phyloP scores from a whole-genome alignment of 306 rosid species.

The Quercus robur region DNA sequence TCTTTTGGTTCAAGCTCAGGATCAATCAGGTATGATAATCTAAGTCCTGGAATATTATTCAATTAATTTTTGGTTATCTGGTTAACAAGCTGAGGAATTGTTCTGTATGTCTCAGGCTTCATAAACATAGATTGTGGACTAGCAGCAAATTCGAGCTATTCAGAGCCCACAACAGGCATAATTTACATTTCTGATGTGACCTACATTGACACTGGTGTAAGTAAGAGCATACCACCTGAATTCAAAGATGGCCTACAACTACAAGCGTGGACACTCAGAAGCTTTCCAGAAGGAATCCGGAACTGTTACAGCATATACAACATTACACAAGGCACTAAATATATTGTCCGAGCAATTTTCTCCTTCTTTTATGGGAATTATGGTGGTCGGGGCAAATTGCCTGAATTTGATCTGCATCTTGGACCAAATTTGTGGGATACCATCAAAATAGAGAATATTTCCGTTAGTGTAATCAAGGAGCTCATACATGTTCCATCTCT shows the following conservation, averaged over 20 bases:
- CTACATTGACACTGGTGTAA: slow-evolving; percentile 17
- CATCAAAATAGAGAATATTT: background rate
- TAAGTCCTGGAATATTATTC: background rate
- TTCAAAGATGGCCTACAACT: background rate
- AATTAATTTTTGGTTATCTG: background rate
- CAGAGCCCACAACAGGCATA: slow-evolving; percentile 15
- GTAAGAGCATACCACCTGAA: background rate
- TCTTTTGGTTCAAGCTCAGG: background rate
- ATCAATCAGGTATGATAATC: background rate
- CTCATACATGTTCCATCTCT: slow-evolving; percentile 31
- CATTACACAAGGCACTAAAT: slow-evolving; percentile 18
- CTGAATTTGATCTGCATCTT: slow-evolving; percentile 31
- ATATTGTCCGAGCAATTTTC: slow-evolving; percentile 25
- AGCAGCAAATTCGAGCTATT: background rate
- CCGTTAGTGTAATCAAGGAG: slow-evolving; percentile 7
- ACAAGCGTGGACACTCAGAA: slow-evolving; percentile 18
- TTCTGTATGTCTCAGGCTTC: background rate
- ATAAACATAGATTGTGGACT: slow-evolving; percentile 27
- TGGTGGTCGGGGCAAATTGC: slow-evolving; percentile 8
- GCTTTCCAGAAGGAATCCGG: slow-evolving; percentile 41
- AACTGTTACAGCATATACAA: slow-evolving; percentile 36
- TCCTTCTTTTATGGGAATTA: slow-evolving; percentile 8
- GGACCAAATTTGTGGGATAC: slow-evolving; percentile 40
- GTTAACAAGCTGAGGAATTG: background rate
- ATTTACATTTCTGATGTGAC: slow-evolving; percentile 21